phyloP scores from a whole-genome alignment of 257 asterid species.

The Gynochthodes officinalis region DNA sequence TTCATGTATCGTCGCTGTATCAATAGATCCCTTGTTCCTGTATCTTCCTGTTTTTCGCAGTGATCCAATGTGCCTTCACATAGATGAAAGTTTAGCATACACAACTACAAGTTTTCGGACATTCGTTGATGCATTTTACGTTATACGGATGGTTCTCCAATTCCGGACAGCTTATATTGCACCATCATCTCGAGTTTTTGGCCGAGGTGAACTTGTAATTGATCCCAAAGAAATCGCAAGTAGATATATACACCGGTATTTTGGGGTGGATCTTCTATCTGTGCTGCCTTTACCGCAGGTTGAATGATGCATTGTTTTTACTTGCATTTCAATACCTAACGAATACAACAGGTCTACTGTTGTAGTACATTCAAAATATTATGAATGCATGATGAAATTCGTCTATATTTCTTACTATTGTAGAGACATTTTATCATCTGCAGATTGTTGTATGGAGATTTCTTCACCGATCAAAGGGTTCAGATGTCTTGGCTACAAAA shows the following conservation, averaged over 20 bases:
- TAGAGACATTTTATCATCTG: conserved; percentile 17
- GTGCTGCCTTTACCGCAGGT: conserved; percentile 98
- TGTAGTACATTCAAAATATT: background rate
- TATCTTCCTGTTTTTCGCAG: conserved; percentile 76
- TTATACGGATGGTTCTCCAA: conserved; percentile 71
- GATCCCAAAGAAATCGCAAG: conserved; percentile 81
- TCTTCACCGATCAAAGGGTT: conserved; percentile 51
- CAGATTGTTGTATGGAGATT: conserved; percentile 92
- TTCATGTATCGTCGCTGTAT: conserved; percentile 78
- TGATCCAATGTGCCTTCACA: conserved; percentile 76
- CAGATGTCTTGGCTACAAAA: conserved; percentile 78
- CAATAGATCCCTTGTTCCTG: conserved; percentile 86
- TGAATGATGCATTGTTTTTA: background rate
- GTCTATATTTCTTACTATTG: no score
- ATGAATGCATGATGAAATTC: background rate
- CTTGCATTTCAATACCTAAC: background rate
- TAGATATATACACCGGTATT: conserved; percentile 75
- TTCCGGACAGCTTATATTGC: conserved; percentile 96
- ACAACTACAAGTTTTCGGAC: conserved; percentile 72
- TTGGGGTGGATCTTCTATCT: conserved; percentile 75
- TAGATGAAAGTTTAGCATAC: conserved; percentile 62
- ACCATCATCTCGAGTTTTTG: conserved; percentile 98
- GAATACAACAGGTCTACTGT: background rate
- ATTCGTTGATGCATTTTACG: conserved; percentile 59
- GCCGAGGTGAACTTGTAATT: conserved; percentile 96